Percentiles rank a stretch among this genome's conserved stretches.
Evolutionary conservation across 2,329 filamentous ascomycete species (phyloP).

Genomic region (Emmonsiellopsis sp.): DNA sequence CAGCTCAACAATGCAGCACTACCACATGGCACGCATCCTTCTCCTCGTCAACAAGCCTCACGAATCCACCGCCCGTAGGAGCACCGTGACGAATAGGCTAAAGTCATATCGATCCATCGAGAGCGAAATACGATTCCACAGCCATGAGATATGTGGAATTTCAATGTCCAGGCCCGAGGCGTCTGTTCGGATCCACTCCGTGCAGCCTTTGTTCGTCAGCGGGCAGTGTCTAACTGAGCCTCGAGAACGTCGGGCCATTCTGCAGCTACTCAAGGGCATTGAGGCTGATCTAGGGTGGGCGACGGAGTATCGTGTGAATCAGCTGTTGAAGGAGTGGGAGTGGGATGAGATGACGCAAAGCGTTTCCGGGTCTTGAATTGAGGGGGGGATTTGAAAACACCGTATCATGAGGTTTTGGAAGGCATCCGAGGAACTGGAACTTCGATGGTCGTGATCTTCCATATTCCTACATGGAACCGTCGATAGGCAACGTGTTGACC

Average conservation of each 20-base stretch:
- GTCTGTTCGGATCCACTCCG: conserved; percentile 49
- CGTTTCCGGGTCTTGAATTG: conserved; percentile 1
- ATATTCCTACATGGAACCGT: neutral
- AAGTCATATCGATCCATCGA: conserved; percentile 51
- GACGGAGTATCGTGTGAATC: conserved; percentile 50
- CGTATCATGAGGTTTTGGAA: neutral
- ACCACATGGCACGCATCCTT: conserved; percentile 35
- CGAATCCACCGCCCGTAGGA: conserved; percentile 37
- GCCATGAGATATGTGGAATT: conserved; percentile 53
- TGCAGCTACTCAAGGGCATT: conserved; percentile 48
- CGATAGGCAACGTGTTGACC: neutral
- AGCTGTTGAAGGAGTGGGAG: conserved; percentile 37
- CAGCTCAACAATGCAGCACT: conserved; percentile 48
- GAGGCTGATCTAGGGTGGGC: conserved; percentile 57
- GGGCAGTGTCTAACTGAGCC: conserved; percentile 50
- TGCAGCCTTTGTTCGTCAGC: conserved; percentile 54
- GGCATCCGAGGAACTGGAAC: neutral
- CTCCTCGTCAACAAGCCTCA: conserved; percentile 35
- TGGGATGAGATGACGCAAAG: conserved; percentile 10
- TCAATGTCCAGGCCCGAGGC: conserved; percentile 48
- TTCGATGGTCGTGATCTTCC: neutral
- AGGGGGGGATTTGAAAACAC: neutral
- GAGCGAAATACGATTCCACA: conserved; percentile 47
- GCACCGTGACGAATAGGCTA: conserved; percentile 45
- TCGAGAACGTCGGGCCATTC: conserved; percentile 45